Base-by-base conservation (phyloP, 2,329 filamentous ascomycete species). In the Penicillium sclerotiorum region DNA sequence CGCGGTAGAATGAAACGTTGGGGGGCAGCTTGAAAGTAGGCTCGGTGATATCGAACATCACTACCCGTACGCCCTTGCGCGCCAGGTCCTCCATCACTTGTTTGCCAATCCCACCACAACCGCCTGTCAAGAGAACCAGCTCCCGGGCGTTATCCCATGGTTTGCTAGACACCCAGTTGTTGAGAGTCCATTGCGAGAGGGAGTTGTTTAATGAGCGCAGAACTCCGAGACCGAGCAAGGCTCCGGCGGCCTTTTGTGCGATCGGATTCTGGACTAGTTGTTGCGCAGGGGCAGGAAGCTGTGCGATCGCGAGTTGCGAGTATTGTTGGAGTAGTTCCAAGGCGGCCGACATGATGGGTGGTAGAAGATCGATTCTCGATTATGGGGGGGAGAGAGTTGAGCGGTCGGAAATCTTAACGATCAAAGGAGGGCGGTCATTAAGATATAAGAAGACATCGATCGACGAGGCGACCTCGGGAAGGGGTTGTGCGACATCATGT, bases 81-180 rank as follows among this genome's bases (percentile, higher is more conserved):
- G 66, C 57, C 12, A 73, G 47, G 36, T 70, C 64, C 5, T 60
- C 46, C 57, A 69, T 62, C 45, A 72, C 59, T 46, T 71, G 64
- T 47, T 68, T 69, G 30, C 71, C 71, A 25, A 73, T 73, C 3
- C 70, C 71, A 38, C 66, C 68, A 51, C 62, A 65, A 6, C 71
- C 71, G 7, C 71, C 71, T 0, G 69, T 70, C 15, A 73, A 8
- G 4, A 73, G 58, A 5, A 72, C 63, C 15, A 73, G 46, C 54
- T 73, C 71, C 21, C 55, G 57, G 9, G 52, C 40, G 1, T 55
- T 21, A 11, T 62, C 41, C 65, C 66, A 71, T 23, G 52, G 58
- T 3, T 58, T 49, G 5, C 54, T 57, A 41, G 48, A 20, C 13
- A 57, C 55, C 59, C 67, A 70, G 32, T 68, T 70, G 45, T 72